Conservation (phyloP, 805 yeast species). For the Wickerhamomyces subpelliculosus region DNA sequence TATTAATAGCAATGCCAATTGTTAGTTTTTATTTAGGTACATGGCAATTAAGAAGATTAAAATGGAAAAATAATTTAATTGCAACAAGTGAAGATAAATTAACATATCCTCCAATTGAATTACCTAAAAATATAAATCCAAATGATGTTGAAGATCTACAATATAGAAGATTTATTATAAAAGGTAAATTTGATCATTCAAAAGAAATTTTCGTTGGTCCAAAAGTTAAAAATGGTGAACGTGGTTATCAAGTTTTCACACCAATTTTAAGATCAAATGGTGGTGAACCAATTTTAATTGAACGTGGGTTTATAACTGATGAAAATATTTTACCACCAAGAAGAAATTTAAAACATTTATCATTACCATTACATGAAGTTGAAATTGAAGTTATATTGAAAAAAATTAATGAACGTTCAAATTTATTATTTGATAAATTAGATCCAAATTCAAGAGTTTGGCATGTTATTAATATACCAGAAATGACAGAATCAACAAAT, state of each 20-base stretch:
- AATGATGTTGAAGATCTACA: slow-evolving; percentile 68
- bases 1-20: slow-evolving; percentile 70
- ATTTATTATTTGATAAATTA: slow-evolving; percentile 62
- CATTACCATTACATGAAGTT: slow-evolving; percentile 58
- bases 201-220: slow-evolving; percentile 94
- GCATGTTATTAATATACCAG: slow-evolving; percentile 74
- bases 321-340: slow-evolving; percentile 51
- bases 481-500: slow-evolving; percentile 65
- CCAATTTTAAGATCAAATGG: slow-evolving; percentile 75
- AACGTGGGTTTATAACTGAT: slow-evolving; percentile 88
- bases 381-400: slow-evolving; percentile 70
- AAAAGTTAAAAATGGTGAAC: slow-evolving; percentile 53
- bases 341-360: slow-evolving; percentile 57
- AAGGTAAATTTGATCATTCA: slow-evolving; percentile 75
- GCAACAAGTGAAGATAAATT: slow-evolving; percentile 78
- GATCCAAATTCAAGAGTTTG: slow-evolving; percentile 62
- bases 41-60: slow-evolving; percentile 84
- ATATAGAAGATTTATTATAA: slow-evolving; percentile 68
- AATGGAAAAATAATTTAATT: slow-evolving; percentile 84
- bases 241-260: slow-evolving; percentile 72
- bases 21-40: slow-evolving; percentile 81
- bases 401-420: slow-evolving; percentile 46
- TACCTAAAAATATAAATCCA: slow-evolving; percentile 63
- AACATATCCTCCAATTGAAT: slow-evolving; percentile 60
- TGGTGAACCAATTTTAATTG: slow-evolving; percentile 72